phyloP scores from a whole-genome alignment of 1,139 yeast genomes.

The Geotrichum australiense region DNA sequence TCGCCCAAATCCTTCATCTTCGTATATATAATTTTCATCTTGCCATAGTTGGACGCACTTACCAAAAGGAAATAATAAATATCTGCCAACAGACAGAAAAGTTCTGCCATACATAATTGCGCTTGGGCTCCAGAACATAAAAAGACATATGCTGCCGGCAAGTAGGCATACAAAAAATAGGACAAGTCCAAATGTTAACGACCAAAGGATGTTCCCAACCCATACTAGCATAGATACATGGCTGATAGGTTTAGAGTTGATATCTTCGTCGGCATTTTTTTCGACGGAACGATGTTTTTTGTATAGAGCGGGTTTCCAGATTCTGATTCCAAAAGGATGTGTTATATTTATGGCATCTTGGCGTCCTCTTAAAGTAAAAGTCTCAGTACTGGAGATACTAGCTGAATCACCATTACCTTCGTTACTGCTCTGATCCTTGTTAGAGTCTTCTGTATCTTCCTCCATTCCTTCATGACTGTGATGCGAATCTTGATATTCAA shows the following conservation, averaged over 20 bases:
- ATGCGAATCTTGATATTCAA: slow-evolving; percentile 14
- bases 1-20: slow-evolving; percentile 86
- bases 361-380: slow-evolving; percentile 84
- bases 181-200: slow-evolving; percentile 60
- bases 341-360: slow-evolving; percentile 95
- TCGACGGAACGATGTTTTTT: slow-evolving; percentile 91
- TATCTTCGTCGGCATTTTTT: slow-evolving; percentile 85
- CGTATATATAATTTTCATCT: slow-evolving; percentile 75
- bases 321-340: slow-evolving; percentile 96
- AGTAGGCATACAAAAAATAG: slow-evolving; percentile 52
- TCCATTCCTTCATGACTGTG: slow-evolving; percentile 17
- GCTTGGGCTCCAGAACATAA: slow-evolving; percentile 34
- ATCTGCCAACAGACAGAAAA: slow-evolving; percentile 57
- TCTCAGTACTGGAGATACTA: slow-evolving; percentile 50
- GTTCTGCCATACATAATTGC: slow-evolving; percentile 54
- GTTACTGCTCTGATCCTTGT: neutral
- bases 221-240: slow-evolving; percentile 57
- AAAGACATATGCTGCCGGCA: slow-evolving; percentile 40
- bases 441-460: slow-evolving; percentile 17
- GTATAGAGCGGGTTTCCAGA: slow-evolving; percentile 97
- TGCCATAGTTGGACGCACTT: slow-evolving; percentile 72
- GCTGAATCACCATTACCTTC: slow-evolving; percentile 33
- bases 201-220: slow-evolving; percentile 73
- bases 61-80: slow-evolving; percentile 81
- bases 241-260: slow-evolving; percentile 61